Base-by-base conservation (phyloP, 2,329 filamentous ascomycete genomes). In the Diaporthe helianthi region DNA sequence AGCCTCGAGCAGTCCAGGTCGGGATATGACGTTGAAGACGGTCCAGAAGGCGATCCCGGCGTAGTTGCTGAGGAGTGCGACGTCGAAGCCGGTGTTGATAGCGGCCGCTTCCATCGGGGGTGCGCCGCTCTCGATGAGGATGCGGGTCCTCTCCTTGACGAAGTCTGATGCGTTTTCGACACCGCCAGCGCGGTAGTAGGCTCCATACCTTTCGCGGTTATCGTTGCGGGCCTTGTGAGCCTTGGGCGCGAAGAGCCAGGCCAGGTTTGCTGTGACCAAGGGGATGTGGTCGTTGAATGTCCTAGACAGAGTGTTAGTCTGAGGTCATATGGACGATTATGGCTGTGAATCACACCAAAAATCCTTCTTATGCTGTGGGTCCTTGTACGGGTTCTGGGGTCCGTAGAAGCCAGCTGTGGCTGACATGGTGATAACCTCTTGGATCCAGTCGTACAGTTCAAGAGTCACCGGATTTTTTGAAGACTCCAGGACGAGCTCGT, bases 31-130 rank as follows among this genome's bases (percentile, higher is more conserved):
- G 46, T 83, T 77, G 72, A 78, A 79, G 0, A 85, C 47, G 3
- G 80, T 67, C 83, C 83, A 85, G 73, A 85, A 85, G 2, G 75
- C 74, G 1, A 81, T 76, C 0, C 80, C 80, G 15, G 78, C 74
- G 0, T 81, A 81, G 72, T 85, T 85, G 47, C 77, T 76, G 3
- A 82, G 73, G 38, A 82, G 70, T 0, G 76, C 83, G 12, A 82
- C 19, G 36, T 70, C 68, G 13, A 52, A 38, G 24, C 64, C 68
- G 22, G 63, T 46, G 26, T 70, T 61, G 15, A 67, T 63, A 22
- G 47, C 12, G n/a, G 36, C 64, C 13, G 53, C 65, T 13, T 70
- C 68, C 6, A 22, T 33, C 4, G 36, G 26, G 7, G 68, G 31
- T 3, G 13, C 24, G 53, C 68, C 68, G 13, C 46, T 46, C 3